Evolutionary conservation across 352 stramenopile genomes (phyloP).

Genomic region (Stephanocyclus meneghinianus): DNA sequence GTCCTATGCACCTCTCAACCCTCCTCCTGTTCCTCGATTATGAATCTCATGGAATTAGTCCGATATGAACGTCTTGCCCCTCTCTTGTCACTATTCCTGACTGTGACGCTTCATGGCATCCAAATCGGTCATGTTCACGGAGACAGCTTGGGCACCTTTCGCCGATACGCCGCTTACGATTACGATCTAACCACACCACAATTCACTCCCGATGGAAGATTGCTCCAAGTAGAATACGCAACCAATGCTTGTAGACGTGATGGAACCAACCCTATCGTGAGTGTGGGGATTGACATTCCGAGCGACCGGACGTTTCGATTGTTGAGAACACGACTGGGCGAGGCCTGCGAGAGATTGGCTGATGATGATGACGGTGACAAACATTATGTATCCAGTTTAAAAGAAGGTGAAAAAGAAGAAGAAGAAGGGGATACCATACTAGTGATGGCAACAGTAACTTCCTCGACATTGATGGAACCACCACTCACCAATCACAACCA

Average conservation of each 20-base stretch:
- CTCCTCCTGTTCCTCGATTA: no score
- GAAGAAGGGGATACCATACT: conserved; percentile 31
- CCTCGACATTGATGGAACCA: conserved; percentile 1
- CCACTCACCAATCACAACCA: background rate
- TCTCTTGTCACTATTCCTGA: no score
- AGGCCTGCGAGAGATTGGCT: background rate
- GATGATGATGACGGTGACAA: background rate
- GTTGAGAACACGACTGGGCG: background rate
- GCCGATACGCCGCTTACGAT: conserved; percentile 73
- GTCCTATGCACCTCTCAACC: no score
- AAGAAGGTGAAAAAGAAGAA: conserved; percentile 11
- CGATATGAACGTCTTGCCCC: no score
- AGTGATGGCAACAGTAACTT: conserved; percentile 56
- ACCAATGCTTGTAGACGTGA: conserved; percentile 45
- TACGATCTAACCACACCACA: conserved; percentile 77
- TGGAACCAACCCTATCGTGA: conserved; percentile 46
- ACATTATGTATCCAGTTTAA: background rate
- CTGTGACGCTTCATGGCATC: no score
- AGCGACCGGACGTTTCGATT: conserved; percentile 1
- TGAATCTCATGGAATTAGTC: no score
- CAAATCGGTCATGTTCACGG: no score
- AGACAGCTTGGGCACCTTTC: no score
- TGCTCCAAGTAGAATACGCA: conserved; percentile 83
- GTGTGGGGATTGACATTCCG: conserved; percentile 34
- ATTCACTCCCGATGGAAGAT: conserved; percentile 77